Evolutionary conservation across 1,139 yeast species (phyloP).

Genomic region (Kluyveromyces marxianus): DNA sequence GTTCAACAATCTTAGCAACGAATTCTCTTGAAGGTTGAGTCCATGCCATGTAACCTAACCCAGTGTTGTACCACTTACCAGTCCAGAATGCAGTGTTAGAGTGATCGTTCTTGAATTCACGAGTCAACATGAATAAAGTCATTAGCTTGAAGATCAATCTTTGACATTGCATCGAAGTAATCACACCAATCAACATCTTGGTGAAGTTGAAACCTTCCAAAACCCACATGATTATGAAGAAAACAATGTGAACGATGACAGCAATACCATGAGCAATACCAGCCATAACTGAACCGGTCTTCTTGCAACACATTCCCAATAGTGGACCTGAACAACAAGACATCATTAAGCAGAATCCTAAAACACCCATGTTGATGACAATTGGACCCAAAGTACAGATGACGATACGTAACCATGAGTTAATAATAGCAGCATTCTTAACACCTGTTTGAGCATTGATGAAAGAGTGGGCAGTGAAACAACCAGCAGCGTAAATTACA

Average conservation of each 20-base stretch:
- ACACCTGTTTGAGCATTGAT: constrained; percentile 98
- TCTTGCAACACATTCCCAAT: constrained; percentile 91
- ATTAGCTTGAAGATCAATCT: constrained; percentile 81
- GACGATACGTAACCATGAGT: constrained; percentile 76
- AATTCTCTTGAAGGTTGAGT: constrained; percentile 97
- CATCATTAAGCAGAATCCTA: constrained; percentile 63
- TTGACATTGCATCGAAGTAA: constrained; percentile 80
- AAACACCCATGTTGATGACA: constrained; percentile 79
- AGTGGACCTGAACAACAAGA: constrained; percentile 98
- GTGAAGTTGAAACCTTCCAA: constrained; percentile 86
- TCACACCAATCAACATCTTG: constrained; percentile 80
- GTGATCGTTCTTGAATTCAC: constrained; percentile 97
- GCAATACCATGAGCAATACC: constrained; percentile 95
- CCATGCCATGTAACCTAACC: constrained; percentile 92
- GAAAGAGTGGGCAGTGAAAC: constrained; percentile 85
- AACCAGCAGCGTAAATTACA: constrained; percentile 77
- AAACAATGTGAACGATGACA: constrained; percentile 73
- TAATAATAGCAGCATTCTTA: constrained; percentile 48
- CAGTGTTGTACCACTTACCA: constrained; percentile 97
- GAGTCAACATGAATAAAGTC: constrained; percentile 72
- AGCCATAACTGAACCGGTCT: constrained; percentile 95
- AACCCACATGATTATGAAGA: constrained; percentile 96
- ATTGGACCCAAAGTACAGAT: constrained; percentile 91
- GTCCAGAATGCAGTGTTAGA: constrained; percentile 99
- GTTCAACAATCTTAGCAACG: constrained; percentile 86